Evolutionary conservation across 2,329 filamentous ascomycete species (phyloP).

Genomic region (Podosphaera aphanis): DNA sequence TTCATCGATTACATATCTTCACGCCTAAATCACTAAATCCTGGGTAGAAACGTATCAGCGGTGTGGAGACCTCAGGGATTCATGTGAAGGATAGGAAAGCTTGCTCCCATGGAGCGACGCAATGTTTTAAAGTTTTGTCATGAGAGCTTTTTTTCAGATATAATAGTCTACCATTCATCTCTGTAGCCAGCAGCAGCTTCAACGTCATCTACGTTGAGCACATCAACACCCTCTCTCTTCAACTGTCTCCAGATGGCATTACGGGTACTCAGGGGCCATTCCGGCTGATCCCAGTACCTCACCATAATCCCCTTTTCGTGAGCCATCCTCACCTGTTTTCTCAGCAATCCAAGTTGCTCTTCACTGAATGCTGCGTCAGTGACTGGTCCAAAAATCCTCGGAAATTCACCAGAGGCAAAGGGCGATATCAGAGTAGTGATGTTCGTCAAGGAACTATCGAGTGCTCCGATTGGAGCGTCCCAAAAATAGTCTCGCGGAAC

Average conservation of each 20-base stretch:
- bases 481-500: slow-evolving; percentile 31
- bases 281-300: slow-evolving; percentile 35
- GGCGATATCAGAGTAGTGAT: slow-evolving; percentile 13
- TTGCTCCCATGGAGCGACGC: no score
- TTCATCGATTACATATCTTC: no score
- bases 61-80: no score
- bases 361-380: slow-evolving; percentile 24
- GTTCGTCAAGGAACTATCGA: slow-evolving; percentile 11
- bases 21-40: no score
- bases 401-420: slow-evolving; percentile 32
- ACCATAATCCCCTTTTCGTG: slow-evolving; percentile 26
- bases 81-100: no score
- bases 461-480: slow-evolving; percentile 21
- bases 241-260: slow-evolving; percentile 32
- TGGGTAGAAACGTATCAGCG: no score
- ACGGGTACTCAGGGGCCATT: slow-evolving; percentile 28
- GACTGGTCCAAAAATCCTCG: slow-evolving; percentile 24
- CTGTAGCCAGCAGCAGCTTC: slow-evolving; percentile 10
- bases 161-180: slow-evolving; percentile 6
- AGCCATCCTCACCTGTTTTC: slow-evolving; percentile 22
- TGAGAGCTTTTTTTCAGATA: no score
- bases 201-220: slow-evolving; percentile 38
- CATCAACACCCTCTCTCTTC: slow-evolving; percentile 29
- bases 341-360: slow-evolving; percentile 21
- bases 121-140: no score